Evolutionary conservation across 352 stramenopile genomes (phyloP).

Genomic region (Phytophthora crassamura): DNA sequence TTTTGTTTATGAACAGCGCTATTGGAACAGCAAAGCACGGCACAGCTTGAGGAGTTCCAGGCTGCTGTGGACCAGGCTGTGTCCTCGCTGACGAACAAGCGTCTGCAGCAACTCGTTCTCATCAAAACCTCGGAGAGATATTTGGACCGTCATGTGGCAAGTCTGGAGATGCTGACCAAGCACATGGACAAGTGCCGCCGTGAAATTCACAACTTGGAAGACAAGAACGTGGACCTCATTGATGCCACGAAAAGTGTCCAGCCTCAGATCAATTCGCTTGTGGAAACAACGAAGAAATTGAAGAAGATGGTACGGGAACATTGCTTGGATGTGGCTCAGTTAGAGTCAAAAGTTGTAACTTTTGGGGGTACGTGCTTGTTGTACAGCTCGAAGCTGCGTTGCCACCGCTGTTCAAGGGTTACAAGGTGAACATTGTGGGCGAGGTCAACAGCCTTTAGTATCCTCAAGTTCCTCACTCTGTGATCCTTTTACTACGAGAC

Average conservation of each 20-base stretch:
- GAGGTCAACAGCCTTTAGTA: constrained; percentile 77
- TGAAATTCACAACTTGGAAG: constrained; percentile 68
- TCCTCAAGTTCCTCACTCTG: not conserved
- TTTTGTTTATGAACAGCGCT: constrained; percentile 34
- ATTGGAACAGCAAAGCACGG: constrained; percentile 72
- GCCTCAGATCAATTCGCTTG: constrained; percentile 60
- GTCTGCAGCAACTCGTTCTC: constrained; percentile 77
- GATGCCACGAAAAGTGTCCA: constrained; percentile 62
- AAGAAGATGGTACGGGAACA: constrained; percentile 63
- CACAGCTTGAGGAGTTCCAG: constrained; percentile 53
- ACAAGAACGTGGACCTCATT: constrained; percentile 78
- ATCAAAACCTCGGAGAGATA: constrained; percentile 81
- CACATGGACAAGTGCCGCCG: constrained; percentile 76
- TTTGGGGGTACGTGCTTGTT: not conserved
- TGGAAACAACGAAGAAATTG: constrained; percentile 65
- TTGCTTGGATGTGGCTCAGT: not conserved
- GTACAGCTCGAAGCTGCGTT: constrained; percentile 63
- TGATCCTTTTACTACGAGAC: no score
- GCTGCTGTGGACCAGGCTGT: constrained; percentile 50
- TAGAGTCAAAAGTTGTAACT: constrained; percentile 13
- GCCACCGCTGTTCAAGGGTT: constrained; percentile 75
- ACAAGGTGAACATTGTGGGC: constrained; percentile 84
- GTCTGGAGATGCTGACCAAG: constrained; percentile 74
- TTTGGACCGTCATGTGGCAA: constrained; percentile 73
- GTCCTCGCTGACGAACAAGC: constrained; percentile 62